Percentiles rank a stretch among this genome's conserved stretches.
These are phyloP conservation scores for Coniosporium apollinis DNA, from an alignment of 495 filamentous ascomycete species.

Conservation along the genomic window DNA sequence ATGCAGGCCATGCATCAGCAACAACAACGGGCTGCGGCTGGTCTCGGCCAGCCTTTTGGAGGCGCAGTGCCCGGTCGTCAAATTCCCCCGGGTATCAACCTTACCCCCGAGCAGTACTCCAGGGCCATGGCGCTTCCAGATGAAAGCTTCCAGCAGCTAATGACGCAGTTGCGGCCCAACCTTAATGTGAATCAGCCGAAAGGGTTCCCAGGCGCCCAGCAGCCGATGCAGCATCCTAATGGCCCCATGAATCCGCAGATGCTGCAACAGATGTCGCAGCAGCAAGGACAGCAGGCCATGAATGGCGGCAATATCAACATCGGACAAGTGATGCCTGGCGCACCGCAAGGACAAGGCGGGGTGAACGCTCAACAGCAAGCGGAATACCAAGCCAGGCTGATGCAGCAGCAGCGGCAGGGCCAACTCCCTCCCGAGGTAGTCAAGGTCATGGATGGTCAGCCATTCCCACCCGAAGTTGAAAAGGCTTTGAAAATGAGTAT, in stretches of 20 bases:
- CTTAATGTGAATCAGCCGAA: no score
- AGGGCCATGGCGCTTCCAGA: slow-evolving; percentile 4
- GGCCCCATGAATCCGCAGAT: slow-evolving; percentile 8
- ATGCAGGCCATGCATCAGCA: slow-evolving; percentile 11
- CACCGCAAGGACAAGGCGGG: no score
- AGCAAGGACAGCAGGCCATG: no score
- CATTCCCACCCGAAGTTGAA: slow-evolving; percentile 8
- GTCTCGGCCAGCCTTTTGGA: background rate
- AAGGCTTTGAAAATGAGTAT: slow-evolving; percentile 11
- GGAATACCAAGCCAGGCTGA: no score
- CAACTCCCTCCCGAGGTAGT: no score
- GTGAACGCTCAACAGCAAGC: no score
- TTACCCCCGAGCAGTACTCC: background rate
- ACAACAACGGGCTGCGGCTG: slow-evolving; percentile 9
- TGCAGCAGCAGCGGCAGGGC: slow-evolving; percentile 8
- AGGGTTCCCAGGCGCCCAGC: no score
- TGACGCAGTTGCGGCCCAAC: slow-evolving; percentile 6
- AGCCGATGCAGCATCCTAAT: slow-evolving; percentile 3
- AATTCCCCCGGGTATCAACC: no score
- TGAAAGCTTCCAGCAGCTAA: slow-evolving; percentile 7
- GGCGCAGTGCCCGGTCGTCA: background rate
- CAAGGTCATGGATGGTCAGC: slow-evolving; percentile 9
- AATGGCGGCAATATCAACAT: no score
- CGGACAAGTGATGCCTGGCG: no score
- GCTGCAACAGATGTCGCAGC: slow-evolving; percentile 6